These are phyloP conservation scores for Keithomyces neogunnii DNA, from an alignment of 2,329 filamentous ascomycete species.

Conservation along the genomic window DNA sequence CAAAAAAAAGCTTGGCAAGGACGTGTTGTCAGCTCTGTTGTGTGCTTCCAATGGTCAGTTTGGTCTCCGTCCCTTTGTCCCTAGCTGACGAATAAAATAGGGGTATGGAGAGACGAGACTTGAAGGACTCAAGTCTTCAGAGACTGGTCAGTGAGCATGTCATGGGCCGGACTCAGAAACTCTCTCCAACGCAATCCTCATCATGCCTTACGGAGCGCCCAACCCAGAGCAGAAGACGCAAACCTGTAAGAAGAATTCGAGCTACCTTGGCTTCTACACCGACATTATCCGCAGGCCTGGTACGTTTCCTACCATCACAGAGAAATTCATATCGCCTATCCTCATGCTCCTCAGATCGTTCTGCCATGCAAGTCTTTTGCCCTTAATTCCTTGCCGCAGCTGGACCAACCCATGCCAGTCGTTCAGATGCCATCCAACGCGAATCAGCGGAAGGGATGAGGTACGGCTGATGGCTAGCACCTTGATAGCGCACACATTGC, in stretches of 20 bases:
- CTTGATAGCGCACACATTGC: slow-evolving; percentile 3
- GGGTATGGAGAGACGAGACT: no score
- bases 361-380: no score
- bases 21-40: not conserved
- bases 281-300: not conserved
- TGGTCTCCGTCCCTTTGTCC: no score
- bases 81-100: no score
- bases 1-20: not conserved
- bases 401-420: not conserved
- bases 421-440: slow-evolving; percentile 7
- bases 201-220: not conserved
- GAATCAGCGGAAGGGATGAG: slow-evolving; percentile 4
- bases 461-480: slow-evolving; percentile 5
- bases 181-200: not conserved
- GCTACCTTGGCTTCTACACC: not conserved
- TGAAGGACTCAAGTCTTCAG: no score
- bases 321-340: not conserved
- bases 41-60: not conserved
- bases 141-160: not conserved
- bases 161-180: not conserved
- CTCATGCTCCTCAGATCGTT: slow-evolving; percentile 1
- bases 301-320: not conserved
- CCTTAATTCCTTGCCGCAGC: no score
- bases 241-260: not conserved
- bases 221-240: not conserved